These are phyloP conservation scores for Pyrenophora seminiperda DNA, from an alignment of 2,329 filamentous ascomycete species.

Conservation along the genomic window DNA sequence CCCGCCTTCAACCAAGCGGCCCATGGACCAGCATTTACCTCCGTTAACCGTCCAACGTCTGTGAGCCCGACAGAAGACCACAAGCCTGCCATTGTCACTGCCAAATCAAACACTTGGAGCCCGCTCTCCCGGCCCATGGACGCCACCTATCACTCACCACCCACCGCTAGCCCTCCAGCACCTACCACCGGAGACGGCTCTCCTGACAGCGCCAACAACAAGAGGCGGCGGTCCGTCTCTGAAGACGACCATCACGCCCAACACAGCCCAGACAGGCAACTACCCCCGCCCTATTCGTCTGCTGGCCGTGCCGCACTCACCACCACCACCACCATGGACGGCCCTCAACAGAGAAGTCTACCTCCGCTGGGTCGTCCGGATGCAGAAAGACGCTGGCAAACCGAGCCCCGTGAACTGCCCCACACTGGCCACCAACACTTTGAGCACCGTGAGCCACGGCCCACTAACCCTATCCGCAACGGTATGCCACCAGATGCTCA, in stretches of 20 bases:
- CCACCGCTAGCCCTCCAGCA: conserved; percentile 29
- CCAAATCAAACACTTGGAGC: conserved; percentile 25
- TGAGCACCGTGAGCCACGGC: conserved; percentile 34
- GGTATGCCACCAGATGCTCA: conserved; percentile 20
- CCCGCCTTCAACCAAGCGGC: conserved; percentile 34
- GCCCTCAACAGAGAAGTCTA: conserved; percentile 29
- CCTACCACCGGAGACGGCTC: conserved; percentile 28
- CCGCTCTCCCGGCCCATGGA: conserved; percentile 21
- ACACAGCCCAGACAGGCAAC: conserved; percentile 42
- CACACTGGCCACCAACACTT: conserved; percentile 33
- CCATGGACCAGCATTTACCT: conserved; percentile 45
- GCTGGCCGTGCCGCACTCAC: conserved; percentile 43
- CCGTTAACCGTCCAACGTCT: conserved; percentile 43
- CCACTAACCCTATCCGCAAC: conserved; percentile 22
- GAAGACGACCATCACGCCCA: conserved; percentile 47
- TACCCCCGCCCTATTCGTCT: conserved; percentile 42
- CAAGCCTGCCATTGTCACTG: conserved; percentile 22
- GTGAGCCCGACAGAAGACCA: conserved; percentile 33
- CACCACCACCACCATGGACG: conserved; percentile 32
- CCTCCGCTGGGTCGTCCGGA: conserved; percentile 37
- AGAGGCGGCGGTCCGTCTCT: conserved; percentile 71
- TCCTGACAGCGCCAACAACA: conserved; percentile 56
- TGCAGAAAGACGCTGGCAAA: conserved; percentile 37
- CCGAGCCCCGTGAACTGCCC: conserved; percentile 33
- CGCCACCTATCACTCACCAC: conserved; percentile 27